Evolutionary conservation across 768 basidiomycete genomes (phyloP), one percentile per base, ranked within the genome.

Genomic region (Kwoniella newhampshirensis): DNA sequence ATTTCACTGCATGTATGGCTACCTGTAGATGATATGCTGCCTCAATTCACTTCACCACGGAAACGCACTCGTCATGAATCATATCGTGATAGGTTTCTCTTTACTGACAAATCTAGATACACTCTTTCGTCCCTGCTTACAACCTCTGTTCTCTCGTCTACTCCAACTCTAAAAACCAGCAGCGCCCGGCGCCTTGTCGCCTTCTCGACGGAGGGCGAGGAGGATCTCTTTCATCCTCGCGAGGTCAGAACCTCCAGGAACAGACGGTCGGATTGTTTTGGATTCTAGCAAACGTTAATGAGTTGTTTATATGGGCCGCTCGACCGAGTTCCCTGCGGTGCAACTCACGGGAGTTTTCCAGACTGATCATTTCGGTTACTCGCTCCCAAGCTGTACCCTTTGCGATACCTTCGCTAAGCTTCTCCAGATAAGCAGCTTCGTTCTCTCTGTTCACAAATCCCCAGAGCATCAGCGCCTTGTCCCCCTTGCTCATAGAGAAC

Each of bases 301-400:
- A n/a, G n/a, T n/a, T n/a, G n/a, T n/a, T n/a, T n/a, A n/a, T n/a
- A n/a, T n/a, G n/a, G n/a, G n/a, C n/a, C n/a, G n/a, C n/a, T n/a
- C n/a, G n/a, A n/a, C n/a, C n/a, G n/a, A n/a, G n/a, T n/a, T n/a
- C n/a, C n/a, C n/a, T n/a, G n/a, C n/a, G 32, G 6, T 32, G 28
- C 4, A 1, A 74, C 74, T 60, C 40, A 77, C 75, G 91, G 52
- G 92, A 96, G 75, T 98, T 97, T 76, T 94, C 85, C 35, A 99
- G 82, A 65, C 93, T 90, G 60, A 96, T 78, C 48, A 86, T 78
- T 25, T 85, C 85, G 73, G 86, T 87, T 71, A 99, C 94, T 35
- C 96, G 87, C 66, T 91, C 85, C 94, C 94, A 99, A 7, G 92
- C 94, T 20, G 94, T 96, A 23, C 94, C 96, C 51, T 83, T 81